Evolutionary conservation across 192 early-diverging fungal genomes (phyloP).

Genomic region (Coemansia sp.): DNA sequence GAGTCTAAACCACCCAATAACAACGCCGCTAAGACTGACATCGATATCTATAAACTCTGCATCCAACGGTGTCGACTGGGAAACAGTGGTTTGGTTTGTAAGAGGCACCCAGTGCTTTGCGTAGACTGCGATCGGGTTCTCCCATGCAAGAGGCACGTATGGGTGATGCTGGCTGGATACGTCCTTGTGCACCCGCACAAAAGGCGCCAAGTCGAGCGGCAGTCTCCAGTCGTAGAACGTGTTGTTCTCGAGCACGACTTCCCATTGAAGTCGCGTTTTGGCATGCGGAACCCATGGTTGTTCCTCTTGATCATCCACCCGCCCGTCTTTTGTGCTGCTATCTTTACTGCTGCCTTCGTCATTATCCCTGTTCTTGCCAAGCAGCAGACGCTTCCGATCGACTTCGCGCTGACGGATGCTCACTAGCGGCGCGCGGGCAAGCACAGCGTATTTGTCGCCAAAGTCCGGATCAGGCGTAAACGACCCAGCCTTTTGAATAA

Average conservation of each 20-base stretch:
- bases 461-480: conserved; percentile 14
- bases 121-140: conserved; percentile 47
- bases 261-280: conserved; percentile 46
- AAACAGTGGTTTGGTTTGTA: conserved; percentile 28
- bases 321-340: background rate
- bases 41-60: conserved; percentile 22
- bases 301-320: conserved; percentile 1
- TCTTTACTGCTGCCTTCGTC: background rate
- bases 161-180: conserved; percentile 4
- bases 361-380: conserved; percentile 6
- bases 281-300: conserved; percentile 44
- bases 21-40: conserved; percentile 28
- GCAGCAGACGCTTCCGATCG: conserved; percentile 31
- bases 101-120: conserved; percentile 46
- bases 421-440: conserved; percentile 31
- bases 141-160: conserved; percentile 54
- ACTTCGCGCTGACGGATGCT: conserved; percentile 21
- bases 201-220: conserved; percentile 40
- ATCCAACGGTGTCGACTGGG: conserved; percentile 19
- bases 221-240: conserved; percentile 39
- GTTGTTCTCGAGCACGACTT: conserved; percentile 51
- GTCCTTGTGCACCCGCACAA: conserved; percentile 16
- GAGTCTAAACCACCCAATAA: conserved; percentile 56
- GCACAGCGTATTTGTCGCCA: conserved; percentile 21
- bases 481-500: conserved; percentile 34